A percentile compares a stretch with the other conserved stretches of the same genome.
These are phyloP conservation scores for Ilyonectria robusta DNA, from an alignment of 2,329 filamentous ascomycete species.

Conservation along the genomic window DNA sequence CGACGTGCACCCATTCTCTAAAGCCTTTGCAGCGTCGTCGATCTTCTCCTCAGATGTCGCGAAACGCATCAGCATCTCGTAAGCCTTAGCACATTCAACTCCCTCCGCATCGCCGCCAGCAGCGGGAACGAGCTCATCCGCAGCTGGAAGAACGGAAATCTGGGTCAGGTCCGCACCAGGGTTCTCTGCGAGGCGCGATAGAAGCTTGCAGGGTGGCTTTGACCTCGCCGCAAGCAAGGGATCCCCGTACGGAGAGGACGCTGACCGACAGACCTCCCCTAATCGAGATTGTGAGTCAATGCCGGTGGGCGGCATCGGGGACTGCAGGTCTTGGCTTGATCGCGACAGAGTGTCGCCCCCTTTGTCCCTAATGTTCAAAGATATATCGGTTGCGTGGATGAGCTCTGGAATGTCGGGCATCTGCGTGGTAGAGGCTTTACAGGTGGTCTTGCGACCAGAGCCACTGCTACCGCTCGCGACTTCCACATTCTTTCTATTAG, in stretches of 20 bases:
- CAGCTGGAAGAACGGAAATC: not conserved
- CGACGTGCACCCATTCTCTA: slow-evolving; percentile 12
- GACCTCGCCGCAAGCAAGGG: not conserved
- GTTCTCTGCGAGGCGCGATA: slow-evolving; percentile 17
- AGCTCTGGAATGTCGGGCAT: slow-evolving; percentile 4
- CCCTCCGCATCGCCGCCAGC: not conserved
- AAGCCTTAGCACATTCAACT: slow-evolving; percentile 18
- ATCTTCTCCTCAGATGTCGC: slow-evolving; percentile 21
- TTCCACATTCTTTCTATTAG: not conserved
- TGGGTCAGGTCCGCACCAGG: slow-evolving; percentile 18
- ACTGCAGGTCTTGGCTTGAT: slow-evolving; percentile 2
- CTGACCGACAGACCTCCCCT: not conserved
- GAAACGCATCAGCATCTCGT: slow-evolving; percentile 22
- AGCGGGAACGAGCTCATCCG: not conserved
- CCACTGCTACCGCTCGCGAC: not conserved
- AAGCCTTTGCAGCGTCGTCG: slow-evolving; percentile 10
- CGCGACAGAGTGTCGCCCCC: not conserved
- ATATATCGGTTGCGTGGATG: not conserved
- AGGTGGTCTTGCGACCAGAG: slow-evolving; percentile 4
- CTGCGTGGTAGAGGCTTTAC: slow-evolving; percentile 2
- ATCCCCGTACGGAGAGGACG: not conserved
- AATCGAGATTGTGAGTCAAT: slow-evolving; percentile 3
- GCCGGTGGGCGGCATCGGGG: not conserved
- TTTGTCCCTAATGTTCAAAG: slow-evolving; percentile 3
- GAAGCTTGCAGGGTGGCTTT: slow-evolving; percentile 15